Evolutionary conservation across 768 basidiomycete genomes (phyloP), one percentile per base, ranked within the genome.

Genomic region (Gautieria morchelliformis): DNA sequence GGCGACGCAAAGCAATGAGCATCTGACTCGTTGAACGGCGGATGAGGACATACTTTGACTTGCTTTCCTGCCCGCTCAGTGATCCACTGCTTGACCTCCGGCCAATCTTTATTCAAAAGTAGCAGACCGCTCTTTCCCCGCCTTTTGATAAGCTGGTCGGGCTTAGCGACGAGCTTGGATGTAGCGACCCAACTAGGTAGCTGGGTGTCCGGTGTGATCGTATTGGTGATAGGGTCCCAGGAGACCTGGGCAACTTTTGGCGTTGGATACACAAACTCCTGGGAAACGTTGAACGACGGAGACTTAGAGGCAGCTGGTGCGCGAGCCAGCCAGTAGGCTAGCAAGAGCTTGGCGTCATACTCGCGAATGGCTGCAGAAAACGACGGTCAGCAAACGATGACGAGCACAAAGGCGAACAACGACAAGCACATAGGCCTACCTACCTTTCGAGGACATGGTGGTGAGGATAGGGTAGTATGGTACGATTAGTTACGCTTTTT

Each of bases 81-180:
- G 68, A 98, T 89, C 94, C 96, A 98, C 51, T 79, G 71, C 68
- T 81, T 89, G 20, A 90, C 90, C 65, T 87, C 89, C 39, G 84
- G 77, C 90, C 89, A 96, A 22, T 79, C 77, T 75, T 94, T 94
- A 84, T 98, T 97, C 63, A 99, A 80, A 37, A 85, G 84, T 61
- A 99, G 82, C 14, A 99, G 81, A 62, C 96, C 96, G 20, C 93
- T 93, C 81, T 99, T 99, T 67, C 96, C 96, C 61, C 96, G 89
- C 63, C 96, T 89, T 79, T 98, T 99, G 83, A 98, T 98, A 72
- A 98, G 87, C 75, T 96, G 93, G 75, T 95, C 93, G 24, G 93
- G 93, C 76, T 96, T 96, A 17, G 85, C 93, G 66, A 96, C 93
- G 70, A 95, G 89, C 78, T 91, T 90, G 63, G 74, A 82, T 63